Evolutionary conservation across 129 eudicot genomes (phyloP), one percentile per base, ranked within the genome.

Genomic region (Saussurea involucrata): DNA sequence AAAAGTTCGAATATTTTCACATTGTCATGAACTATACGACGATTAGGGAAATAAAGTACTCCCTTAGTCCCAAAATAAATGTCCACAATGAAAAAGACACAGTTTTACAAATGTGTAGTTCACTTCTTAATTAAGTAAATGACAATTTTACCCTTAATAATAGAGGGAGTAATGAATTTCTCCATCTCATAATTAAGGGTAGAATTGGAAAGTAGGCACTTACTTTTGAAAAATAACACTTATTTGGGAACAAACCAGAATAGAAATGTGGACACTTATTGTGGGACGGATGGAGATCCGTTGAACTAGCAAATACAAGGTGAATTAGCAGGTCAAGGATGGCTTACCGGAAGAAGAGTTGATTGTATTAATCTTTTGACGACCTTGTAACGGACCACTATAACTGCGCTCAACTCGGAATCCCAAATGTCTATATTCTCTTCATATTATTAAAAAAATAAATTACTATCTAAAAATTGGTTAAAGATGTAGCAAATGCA

Each of bases 331-430:
- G 22, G 11, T 37, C 29, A 70, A 49, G 17, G 22, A 13, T 36
- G 42, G 80, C 69, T 81, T 87, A 88, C 95, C 92, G 21, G 90
- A 73, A 49, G 72, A 36, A 69, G 90, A 68, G 78, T 81, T 85
- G 63, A 63, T 55, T 66, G 79, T 24, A 69, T 66, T 81, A 18
- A 77, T 86, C 86, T 86, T 94, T 68, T 83, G 91, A 60, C 92
- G 97, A 82, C 76, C 73, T 76, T 87, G 95, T 69, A 94, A 61
- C 53, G 98, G 96, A 78, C 97, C 97, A 80, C 98, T 94, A 75
- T 80, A 85, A 75, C 78, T 91, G 72, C 96, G 86, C 42, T 91
- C 97, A 64, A 69, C 24, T 61, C 72, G 92, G 36, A 73, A 73
- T 72, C 85, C 85, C 20, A 74, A 77, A 44, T 76, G 89, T 70